A percentile compares a stretch with the other conserved stretches of the same genome.
These are phyloP conservation scores for Yamadazyma spencermartinsiae DNA, from an alignment of 1,139 yeast species.

Conservation along the genomic window DNA sequence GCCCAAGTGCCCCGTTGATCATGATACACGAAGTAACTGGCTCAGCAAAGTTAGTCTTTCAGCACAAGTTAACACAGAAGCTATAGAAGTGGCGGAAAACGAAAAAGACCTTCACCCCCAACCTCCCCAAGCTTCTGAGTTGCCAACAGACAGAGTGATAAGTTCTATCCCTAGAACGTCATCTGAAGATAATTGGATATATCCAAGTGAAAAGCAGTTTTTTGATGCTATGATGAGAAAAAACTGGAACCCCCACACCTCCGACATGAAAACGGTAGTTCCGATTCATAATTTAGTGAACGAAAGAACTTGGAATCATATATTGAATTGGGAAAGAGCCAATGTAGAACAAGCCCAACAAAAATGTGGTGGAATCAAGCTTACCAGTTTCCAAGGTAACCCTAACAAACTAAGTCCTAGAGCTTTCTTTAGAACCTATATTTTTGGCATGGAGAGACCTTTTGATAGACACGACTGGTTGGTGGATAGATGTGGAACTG, in stretches of 20 bases:
- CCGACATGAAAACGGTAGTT: constrained; percentile 86
- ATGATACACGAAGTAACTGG: constrained; percentile 60
- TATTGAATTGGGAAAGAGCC: constrained; percentile 75
- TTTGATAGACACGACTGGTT: constrained; percentile 98
- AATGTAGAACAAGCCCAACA: constrained; percentile 50
- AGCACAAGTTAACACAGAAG: constrained; percentile 31
- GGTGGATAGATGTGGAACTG: constrained; percentile 81
- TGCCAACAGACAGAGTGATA: constrained; percentile 71
- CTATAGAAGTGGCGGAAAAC: constrained; percentile 45
- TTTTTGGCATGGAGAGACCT: constrained; percentile 72
- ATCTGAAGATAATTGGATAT: constrained; percentile 72
- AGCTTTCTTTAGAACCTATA: constrained; percentile 68
- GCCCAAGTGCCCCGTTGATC: constrained; percentile 69
- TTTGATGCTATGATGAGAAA: constrained; percentile 92
- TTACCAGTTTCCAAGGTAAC: constrained; percentile 89
- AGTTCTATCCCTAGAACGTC: constrained; percentile 86
- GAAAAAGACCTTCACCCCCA: constrained; percentile 17
- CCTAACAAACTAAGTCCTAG: constrained; percentile 82
- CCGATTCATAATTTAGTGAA: constrained; percentile 95
- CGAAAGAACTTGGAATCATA: constrained; percentile 89
- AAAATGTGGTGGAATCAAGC: constrained; percentile 78
- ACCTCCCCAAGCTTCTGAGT: too few relatives aligned
- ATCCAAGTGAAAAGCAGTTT: constrained; percentile 94
- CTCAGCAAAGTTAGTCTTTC: constrained; percentile 37
- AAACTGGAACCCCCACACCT: constrained; percentile 78